Base-by-base conservation (phyloP, 371 early-diverging fungal genomes). In the Catenaria anguillulae region DNA sequence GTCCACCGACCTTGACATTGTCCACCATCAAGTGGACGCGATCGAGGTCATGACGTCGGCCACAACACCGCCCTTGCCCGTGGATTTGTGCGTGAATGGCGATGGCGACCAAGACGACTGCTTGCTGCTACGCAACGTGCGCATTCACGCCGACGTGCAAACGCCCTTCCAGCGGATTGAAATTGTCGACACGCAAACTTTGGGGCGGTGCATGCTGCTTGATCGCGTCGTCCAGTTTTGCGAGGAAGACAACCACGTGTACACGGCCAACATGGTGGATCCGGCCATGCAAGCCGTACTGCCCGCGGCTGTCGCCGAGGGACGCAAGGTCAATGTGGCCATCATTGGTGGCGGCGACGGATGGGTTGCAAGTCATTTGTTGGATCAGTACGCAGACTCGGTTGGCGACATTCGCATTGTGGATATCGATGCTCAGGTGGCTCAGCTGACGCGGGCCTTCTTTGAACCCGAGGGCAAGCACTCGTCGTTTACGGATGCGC, bases 331-430 rank as follows among this genome's bases (percentile, higher is more conserved):
- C 55, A 55, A 10, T 4, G 36, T 55, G 34, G 24, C 55, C 10
- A 55, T 55, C 36, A 36, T 55, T 19, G 55, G 55, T 21, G 55
- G 55, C 33, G 55, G 55, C 33, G 55, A 55, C 36, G 55, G 55
- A 19, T 55, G 55, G 55, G 36, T 55, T 2, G 55, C 55, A 3
- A 10, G 10, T 2, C 21, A 55, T 23, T 19, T 55, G 36, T 29
- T 55, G 15, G 55, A 55, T 23, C 12, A 4, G 15, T 55, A 55
- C 36, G 55, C 15, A 29, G 6, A 6, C 33, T 3, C 4, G 10
- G 24, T 55, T 21, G 34, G 3, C 17, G 12, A 10, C 21, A 55
- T 55, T 21, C 55, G 36, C 10, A 55, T 55, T 29, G 55, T 55
- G 21, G 55, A 55, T 23, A 55, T 55, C 23, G 55, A 55, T 29